These are phyloP conservation scores for Cyclostephanos invisitatus DNA, from an alignment of 108 stramenopile genomes.

Conservation along the genomic window DNA sequence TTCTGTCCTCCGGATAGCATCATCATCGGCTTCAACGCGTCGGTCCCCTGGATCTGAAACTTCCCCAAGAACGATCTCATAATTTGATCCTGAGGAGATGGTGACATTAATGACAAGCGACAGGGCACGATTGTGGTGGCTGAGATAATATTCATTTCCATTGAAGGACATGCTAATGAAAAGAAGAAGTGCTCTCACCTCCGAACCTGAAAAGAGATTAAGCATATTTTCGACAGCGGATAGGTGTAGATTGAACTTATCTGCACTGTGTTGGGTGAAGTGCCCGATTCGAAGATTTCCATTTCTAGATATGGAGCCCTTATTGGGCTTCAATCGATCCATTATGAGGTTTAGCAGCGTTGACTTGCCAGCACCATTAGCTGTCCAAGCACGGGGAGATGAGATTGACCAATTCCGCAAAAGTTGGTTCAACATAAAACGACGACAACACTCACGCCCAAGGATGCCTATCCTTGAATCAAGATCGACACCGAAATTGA, in stretches of 20 bases:
- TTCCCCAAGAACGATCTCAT: slow-evolving; percentile 90
- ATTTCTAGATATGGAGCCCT: slow-evolving; percentile 87
- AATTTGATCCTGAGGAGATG: slow-evolving; percentile 64
- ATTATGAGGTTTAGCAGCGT: slow-evolving; percentile 94
- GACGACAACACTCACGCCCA: slow-evolving; percentile 20
- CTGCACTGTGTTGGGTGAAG: slow-evolving; percentile 97
- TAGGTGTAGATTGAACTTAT: slow-evolving; percentile 86
- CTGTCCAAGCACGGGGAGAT: slow-evolving; percentile 26
- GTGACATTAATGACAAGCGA: not conserved
- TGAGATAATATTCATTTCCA: not conserved
- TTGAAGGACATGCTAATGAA: not conserved
- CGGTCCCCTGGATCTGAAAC: slow-evolving; percentile 90
- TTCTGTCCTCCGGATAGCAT: slow-evolving; percentile 96
- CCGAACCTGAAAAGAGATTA: slow-evolving; percentile 71
- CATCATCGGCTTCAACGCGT: slow-evolving; percentile 93
- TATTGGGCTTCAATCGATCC: slow-evolving; percentile 75
- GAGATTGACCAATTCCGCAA: slow-evolving; percentile 1
- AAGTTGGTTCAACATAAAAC: not conserved
- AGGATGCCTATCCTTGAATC: slow-evolving; percentile 85
- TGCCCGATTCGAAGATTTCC: slow-evolving; percentile 88
- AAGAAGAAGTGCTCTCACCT: slow-evolving; percentile 15
- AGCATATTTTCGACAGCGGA: slow-evolving; percentile 93
- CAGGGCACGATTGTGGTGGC: not conserved
- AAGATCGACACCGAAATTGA: slow-evolving; percentile 94
- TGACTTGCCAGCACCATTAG: slow-evolving; percentile 78